These are phyloP conservation scores for Septoria petroselini DNA, from an alignment of 2,329 filamentous ascomycete genomes.

Conservation along the genomic window DNA sequence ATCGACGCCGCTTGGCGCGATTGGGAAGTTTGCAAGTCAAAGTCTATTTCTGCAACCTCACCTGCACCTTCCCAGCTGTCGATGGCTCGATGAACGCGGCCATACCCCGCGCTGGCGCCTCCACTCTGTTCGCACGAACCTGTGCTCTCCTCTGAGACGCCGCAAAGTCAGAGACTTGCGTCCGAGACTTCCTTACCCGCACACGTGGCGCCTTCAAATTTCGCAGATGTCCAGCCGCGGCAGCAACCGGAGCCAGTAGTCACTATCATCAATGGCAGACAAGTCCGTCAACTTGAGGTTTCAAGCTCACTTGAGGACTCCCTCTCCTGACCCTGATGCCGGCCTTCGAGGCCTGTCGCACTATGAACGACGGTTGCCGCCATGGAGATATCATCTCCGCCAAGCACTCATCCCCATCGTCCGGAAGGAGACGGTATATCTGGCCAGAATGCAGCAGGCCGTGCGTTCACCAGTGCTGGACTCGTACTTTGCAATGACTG, in stretches of 20 bases:
- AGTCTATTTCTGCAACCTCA: no score
- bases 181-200: background rate
- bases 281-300: slow-evolving; percentile 21
- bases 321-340: slow-evolving; percentile 56
- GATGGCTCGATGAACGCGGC: no score
- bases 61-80: no score
- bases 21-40: no score
- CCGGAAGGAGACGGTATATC: slow-evolving; percentile 90
- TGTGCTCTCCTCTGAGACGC: background rate
- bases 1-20: no score
- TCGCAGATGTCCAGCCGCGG: slow-evolving; percentile 23
- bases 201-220: background rate
- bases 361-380: slow-evolving; percentile 65
- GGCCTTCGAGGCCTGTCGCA: slow-evolving; percentile 73
- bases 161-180: background rate
- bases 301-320: slow-evolving; percentile 31
- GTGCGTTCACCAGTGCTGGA: slow-evolving; percentile 82
- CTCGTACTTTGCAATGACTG: slow-evolving; percentile 93
- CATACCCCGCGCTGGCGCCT: no score
- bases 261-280: slow-evolving; percentile 28
- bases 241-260: slow-evolving; percentile 7
- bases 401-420: slow-evolving; percentile 80
- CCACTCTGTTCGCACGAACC: no score
- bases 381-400: slow-evolving; percentile 84
- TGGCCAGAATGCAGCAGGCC: slow-evolving; percentile 78